phyloP scores from a whole-genome alignment of 441 rosid species.

The Flueggea neowawraea region DNA sequence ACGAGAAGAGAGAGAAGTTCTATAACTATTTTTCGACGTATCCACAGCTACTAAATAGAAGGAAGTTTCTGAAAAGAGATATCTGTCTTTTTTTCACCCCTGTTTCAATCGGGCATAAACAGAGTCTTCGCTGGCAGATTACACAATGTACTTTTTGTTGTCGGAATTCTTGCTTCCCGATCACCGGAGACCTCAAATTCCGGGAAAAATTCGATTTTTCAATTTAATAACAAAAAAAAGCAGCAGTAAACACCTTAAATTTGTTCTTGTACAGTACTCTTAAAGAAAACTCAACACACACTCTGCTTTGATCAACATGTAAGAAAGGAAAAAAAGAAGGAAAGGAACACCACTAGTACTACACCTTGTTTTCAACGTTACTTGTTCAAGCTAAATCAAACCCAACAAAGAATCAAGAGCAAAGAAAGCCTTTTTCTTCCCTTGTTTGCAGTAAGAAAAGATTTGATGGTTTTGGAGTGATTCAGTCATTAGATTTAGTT shows the following conservation, averaged over 20 bases:
- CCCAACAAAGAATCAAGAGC: conserved; percentile 4
- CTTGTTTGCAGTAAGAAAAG: no score
- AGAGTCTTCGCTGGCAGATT: conserved; percentile 11
- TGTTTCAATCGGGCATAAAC: no score
- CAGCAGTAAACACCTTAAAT: no score
- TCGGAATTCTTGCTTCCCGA: background rate
- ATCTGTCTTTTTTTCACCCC: no score
- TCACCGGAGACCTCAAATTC: conserved; percentile 13
- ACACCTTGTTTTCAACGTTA: conserved; percentile 13
- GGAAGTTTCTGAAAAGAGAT: no score
- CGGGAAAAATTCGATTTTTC: background rate
- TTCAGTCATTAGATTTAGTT: no score
- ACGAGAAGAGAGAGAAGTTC: no score
- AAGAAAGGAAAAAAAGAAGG: conserved; percentile 20
- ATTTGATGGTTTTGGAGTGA: no score
- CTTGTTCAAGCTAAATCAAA: conserved; percentile 28
- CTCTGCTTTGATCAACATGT: conserved; percentile 27
- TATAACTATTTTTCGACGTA: no score
- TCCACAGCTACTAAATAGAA: no score
- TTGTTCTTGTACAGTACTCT: conserved; percentile 11
- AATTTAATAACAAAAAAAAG: background rate
- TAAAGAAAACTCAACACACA: conserved; percentile 31
- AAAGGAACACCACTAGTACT: conserved; percentile 2
- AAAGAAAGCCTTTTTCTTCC: background rate
- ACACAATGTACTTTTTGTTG: background rate